Evolutionary conservation across 1,139 yeast genomes (phyloP).

Genomic region (Geotrichum cucujoidarum): DNA sequence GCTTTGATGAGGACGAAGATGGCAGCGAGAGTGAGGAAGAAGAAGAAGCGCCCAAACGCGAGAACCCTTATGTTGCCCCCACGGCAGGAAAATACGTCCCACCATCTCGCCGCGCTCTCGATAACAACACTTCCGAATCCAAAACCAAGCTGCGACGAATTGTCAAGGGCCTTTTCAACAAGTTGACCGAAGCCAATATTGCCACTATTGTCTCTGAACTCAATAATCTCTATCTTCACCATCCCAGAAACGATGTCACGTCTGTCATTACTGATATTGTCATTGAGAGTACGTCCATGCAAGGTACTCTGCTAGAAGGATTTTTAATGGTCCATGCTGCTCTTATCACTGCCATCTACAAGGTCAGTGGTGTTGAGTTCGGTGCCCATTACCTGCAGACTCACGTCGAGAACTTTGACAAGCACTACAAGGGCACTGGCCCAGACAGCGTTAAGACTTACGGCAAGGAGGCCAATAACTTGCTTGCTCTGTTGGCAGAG

Average conservation of each 20-base stretch:
- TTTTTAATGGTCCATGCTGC: slow-evolving; percentile 80
- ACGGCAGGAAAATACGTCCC: slow-evolving; percentile 59
- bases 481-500: slow-evolving; percentile 69
- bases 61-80: slow-evolving; percentile 88
- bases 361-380: slow-evolving; percentile 76
- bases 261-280: slow-evolving; percentile 60
- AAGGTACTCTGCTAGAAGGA: slow-evolving; percentile 63
- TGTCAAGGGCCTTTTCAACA: slow-evolving; percentile 77
- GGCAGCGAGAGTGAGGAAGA: slow-evolving; percentile 36
- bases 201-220: slow-evolving; percentile 64
- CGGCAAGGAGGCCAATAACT: slow-evolving; percentile 60
- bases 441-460: slow-evolving; percentile 22
- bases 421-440: slow-evolving; percentile 26
- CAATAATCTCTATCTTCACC: slow-evolving; percentile 52
- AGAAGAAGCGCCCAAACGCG: slow-evolving; percentile 47
- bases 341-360: slow-evolving; percentile 67
- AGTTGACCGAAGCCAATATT: slow-evolving; percentile 80
- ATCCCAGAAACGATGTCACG: slow-evolving; percentile 75
- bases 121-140: slow-evolving; percentile 43
- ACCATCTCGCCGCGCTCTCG: slow-evolving; percentile 65
- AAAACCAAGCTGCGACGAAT: slow-evolving; percentile 49
- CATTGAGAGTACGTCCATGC: slow-evolving; percentile 61
- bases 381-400: slow-evolving; percentile 85
- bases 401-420: slow-evolving; percentile 61
- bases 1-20: slow-evolving; percentile 40